Evolutionary conservation across 441 rosid genomes (phyloP).

Genomic region (Lagerstroemia fauriei): DNA sequence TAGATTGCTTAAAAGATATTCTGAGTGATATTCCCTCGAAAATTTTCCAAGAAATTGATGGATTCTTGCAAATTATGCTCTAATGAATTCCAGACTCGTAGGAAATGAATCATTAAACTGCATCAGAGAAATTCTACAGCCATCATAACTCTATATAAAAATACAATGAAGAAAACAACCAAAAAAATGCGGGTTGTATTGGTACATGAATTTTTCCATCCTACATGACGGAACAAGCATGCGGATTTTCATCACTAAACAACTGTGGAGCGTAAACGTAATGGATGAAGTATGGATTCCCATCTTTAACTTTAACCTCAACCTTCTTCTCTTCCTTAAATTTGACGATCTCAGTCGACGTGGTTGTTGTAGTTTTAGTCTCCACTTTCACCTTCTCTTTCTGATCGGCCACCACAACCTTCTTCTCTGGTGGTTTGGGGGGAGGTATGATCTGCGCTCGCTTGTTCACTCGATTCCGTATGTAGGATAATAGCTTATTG

Average conservation of each 20-base stretch:
- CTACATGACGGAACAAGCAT: slow-evolving; percentile 48
- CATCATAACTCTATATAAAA: no score
- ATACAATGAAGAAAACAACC: no score
- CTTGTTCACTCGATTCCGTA: slow-evolving; percentile 59
- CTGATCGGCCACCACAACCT: slow-evolving; percentile 26
- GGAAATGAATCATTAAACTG: no score
- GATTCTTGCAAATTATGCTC: no score
- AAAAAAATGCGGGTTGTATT: no score
- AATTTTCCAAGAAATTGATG: no score
- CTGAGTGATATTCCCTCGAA: no score
- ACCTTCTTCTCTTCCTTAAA: slow-evolving; percentile 37
- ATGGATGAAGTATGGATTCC: slow-evolving; percentile 51
- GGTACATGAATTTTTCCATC: background rate
- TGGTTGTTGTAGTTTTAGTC: background rate
- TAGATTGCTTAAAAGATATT: no score
- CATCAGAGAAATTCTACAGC: no score
- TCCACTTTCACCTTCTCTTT: slow-evolving; percentile 30
- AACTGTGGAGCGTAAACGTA: slow-evolving; percentile 57
- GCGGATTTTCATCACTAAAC: slow-evolving; percentile 64
- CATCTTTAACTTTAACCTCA: slow-evolving; percentile 40
- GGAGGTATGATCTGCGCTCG: slow-evolving; percentile 63
- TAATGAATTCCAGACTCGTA: no score
- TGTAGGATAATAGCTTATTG: slow-evolving; percentile 49
- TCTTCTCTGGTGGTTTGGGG: slow-evolving; percentile 38
- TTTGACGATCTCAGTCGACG: slow-evolving; percentile 27